Conservation (phyloP, 2,329 filamentous ascomycete genomes). For the Trichoderma semiorbis region DNA sequence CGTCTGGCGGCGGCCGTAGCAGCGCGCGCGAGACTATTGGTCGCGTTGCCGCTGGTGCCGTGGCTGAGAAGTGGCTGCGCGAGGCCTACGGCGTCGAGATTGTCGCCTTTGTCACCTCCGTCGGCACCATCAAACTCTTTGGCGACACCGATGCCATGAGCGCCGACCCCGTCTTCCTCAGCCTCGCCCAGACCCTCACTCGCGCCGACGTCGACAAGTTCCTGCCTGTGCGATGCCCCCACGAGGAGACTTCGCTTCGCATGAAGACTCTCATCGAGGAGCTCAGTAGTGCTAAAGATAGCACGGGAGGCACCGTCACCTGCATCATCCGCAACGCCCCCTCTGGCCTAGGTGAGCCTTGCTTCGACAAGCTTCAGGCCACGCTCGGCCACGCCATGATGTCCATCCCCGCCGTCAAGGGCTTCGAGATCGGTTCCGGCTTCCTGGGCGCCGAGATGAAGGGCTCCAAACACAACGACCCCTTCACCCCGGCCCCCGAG, state of each 20-base stretch:
- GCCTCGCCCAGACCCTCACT: conserved; percentile 68
- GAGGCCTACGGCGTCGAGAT: conserved; percentile 85
- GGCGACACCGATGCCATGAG: conserved; percentile 47
- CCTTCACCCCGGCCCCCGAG: conserved; percentile 32
- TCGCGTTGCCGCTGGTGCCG: conserved; percentile 84
- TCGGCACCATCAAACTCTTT: conserved; percentile 56
- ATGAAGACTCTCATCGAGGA: conserved; percentile 80
- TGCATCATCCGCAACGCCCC: conserved; percentile 88
- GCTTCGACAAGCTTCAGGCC: conserved; percentile 94
- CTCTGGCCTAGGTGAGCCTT: conserved; percentile 83
- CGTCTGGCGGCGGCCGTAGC: conserved; percentile 82
- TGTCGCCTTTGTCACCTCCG: conserved; percentile 81
- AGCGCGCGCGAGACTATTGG: conserved; percentile 95
- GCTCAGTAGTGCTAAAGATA: conserved; percentile 84
- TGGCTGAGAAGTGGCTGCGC: conserved; percentile 87
- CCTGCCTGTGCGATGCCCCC: conserved; percentile 78
- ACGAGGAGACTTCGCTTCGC: conserved; percentile 23
- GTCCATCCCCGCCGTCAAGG: conserved; percentile 90
- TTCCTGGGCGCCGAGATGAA: conserved; percentile 83
- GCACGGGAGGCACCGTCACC: conserved; percentile 91
- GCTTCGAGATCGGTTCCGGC: conserved; percentile 91
- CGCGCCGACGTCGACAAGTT: conserved; percentile 76
- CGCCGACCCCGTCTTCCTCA: conserved; percentile 75
- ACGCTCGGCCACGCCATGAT: conserved; percentile 90
- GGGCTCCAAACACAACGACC: conserved; percentile 89